Evolutionary conservation across 495 filamentous ascomycete genomes (phyloP), one percentile per base, ranked within the genome.

Genomic region (Chaetomium tenue): DNA sequence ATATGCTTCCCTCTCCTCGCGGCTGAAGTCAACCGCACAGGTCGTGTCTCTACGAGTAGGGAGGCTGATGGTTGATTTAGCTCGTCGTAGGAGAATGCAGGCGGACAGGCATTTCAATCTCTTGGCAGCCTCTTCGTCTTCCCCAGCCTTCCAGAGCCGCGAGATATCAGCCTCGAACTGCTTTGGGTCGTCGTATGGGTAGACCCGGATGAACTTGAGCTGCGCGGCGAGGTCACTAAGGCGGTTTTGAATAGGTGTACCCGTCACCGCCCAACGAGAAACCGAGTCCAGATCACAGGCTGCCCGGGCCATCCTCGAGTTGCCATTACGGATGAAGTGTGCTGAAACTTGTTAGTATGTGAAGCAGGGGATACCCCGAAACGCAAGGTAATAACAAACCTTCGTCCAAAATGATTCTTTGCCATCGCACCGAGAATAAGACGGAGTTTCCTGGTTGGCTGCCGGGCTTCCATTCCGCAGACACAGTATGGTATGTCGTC

Each of bases 211-310:
- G 58, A 82, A 82, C 48, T 74, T 75, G 8, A 82, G 66, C 5
- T 79, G 66, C 0, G 69, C 65, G 7, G 69, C 69, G 13, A 82
- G 64, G 44, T 82, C 79, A 3, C 55, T 62, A 0, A 82, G 68
- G 1, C 68, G 67, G 47, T 82, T 82, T 55, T 82, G 79, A 1
- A 82, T 77, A 0, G 79, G 79, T 0, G 79, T 82, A 1, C 75
- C 79, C 0, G 75, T 81, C 1, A 81, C 74, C 11, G 75, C 77
- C 80, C 80, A 82, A 5, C 80, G 70, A 13, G 66, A 65, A 5
- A 61, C 66, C 0, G 77, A 63, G 3, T 71, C 33, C 9, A 82
- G 70, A 5, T 68, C 68, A 55, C 71, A 79, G 0, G 73, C 53
- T 9, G 79, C 77, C 20, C 63, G 61, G 6, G 78, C 66, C 63